These are phyloP conservation scores for Excoecaria agallocha DNA, from an alignment of 345 rosid species.

Conservation along the genomic window DNA sequence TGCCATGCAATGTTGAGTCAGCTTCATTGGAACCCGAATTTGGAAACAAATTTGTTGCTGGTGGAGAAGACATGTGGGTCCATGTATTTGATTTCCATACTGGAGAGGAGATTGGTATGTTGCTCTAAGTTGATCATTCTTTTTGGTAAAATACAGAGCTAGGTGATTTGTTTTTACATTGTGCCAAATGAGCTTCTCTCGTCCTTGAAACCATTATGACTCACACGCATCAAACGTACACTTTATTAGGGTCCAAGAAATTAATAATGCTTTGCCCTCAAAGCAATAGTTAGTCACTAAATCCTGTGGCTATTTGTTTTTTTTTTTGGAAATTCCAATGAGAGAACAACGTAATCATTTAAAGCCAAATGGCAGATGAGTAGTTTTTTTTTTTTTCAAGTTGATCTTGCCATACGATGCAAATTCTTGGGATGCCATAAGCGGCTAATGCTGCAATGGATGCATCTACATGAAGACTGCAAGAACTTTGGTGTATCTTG, in stretches of 20 bases:
- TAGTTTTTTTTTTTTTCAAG: too few species aligned
- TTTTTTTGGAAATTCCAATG: too few species aligned
- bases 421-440: neutral
- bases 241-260: neutral
- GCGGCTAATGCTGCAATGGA: neutral
- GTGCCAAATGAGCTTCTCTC: too few species aligned
- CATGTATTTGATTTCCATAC: constrained; percentile 70
- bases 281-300: neutral
- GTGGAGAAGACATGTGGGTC: constrained; percentile 93
- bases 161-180: too few species aligned
- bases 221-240: neutral
- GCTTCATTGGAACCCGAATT: constrained; percentile 72
- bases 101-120: constrained; percentile 63
- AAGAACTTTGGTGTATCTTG: neutral
- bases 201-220: neutral
- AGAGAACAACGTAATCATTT: neutral
- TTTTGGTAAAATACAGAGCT: too few species aligned
- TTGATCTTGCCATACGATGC: neutral
- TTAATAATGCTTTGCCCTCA: neutral
- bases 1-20: constrained; percentile 82
- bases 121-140: too few species aligned
- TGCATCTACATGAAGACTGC: neutral
- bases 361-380: neutral
- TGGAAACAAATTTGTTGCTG: constrained; percentile 79
- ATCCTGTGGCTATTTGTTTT: neutral